Evolutionary conservation across 2,329 filamentous ascomycete species (phyloP).

Genomic region (Hysterium pulicare): DNA sequence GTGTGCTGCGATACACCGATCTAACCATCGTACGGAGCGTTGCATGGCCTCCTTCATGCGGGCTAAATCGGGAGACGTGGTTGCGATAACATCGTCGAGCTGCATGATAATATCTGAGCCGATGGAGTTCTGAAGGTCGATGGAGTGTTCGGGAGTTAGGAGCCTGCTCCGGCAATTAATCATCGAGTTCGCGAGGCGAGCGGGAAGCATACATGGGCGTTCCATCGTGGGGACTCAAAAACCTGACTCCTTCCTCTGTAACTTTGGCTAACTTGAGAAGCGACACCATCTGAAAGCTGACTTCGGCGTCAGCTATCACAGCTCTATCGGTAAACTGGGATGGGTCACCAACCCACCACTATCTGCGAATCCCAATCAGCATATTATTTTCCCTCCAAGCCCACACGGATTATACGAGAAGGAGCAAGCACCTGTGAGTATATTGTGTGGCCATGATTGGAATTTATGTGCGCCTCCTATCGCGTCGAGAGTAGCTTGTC

Average conservation of each 20-base stretch:
- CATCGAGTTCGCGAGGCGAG: neutral
- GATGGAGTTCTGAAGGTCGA: constrained; percentile 92
- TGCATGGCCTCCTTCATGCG: constrained; percentile 95
- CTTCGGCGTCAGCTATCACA: constrained; percentile 23
- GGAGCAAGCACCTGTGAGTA: constrained; percentile 63
- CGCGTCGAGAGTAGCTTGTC: constrained; percentile 80
- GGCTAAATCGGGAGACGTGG: constrained; percentile 82
- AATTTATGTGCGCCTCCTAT: constrained; percentile 91
- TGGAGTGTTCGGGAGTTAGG: constrained; percentile 94
- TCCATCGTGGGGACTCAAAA: constrained; percentile 94
- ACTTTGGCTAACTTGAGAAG: constrained; percentile 88
- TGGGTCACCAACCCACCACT: constrained; percentile 43
- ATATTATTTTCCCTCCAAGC: constrained; percentile 4
- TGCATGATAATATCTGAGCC: constrained; percentile 99
- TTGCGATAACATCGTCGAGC: constrained; percentile 95
- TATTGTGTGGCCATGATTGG: constrained; percentile 93
- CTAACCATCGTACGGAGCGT: constrained; percentile 90
- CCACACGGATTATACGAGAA: neutral
- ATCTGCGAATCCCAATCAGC: constrained; percentile 40
- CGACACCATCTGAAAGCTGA: constrained; percentile 97
- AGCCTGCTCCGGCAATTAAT: constrained; percentile 50
- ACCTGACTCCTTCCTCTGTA: constrained; percentile 92
- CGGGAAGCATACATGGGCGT: constrained; percentile 67
- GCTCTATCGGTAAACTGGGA: constrained; percentile 12
- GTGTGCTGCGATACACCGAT: constrained; percentile 90